phyloP scores from a whole-genome alignment of 1,284 basidiomycete genomes.

The Cryptococcus floricola region DNA sequence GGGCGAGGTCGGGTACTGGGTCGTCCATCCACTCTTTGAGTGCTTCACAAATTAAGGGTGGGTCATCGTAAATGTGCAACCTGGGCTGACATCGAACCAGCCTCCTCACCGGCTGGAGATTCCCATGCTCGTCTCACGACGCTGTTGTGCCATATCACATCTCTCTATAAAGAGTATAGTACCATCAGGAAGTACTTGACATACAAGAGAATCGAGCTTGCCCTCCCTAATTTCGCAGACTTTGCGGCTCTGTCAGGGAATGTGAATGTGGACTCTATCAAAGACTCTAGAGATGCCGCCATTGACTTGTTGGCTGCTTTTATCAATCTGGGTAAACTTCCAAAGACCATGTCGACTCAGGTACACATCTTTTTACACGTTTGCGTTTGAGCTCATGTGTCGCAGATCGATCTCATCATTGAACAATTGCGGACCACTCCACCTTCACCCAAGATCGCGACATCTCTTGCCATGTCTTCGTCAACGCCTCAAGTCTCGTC shows the following conservation, averaged over 20 bases:
- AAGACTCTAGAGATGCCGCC: slow-evolving; percentile 24
- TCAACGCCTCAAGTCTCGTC: slow-evolving; percentile 27
- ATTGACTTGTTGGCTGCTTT: slow-evolving; percentile 29
- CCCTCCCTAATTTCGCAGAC: slow-evolving; percentile 43
- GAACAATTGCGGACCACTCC: slow-evolving; percentile 34
- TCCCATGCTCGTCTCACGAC: too few relatives aligned
- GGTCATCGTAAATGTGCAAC: not conserved
- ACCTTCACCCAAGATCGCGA: slow-evolving; percentile 15
- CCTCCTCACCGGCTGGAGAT: too few relatives aligned
- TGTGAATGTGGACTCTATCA: slow-evolving; percentile 17
- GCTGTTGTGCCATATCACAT: too few relatives aligned
- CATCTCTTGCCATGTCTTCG: slow-evolving; percentile 20
- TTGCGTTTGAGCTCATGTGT: not conserved
- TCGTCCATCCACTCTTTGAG: slow-evolving; percentile 23
- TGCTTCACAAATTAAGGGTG: slow-evolving; percentile 14
- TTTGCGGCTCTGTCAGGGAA: slow-evolving; percentile 38
- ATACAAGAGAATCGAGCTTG: slow-evolving; percentile 35
- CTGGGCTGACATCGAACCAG: not conserved
- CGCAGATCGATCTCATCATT: slow-evolving; percentile 33
- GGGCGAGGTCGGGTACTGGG: slow-evolving; percentile 28
- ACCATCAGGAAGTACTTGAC: slow-evolving; percentile 35
- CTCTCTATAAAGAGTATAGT: slow-evolving; percentile 11
- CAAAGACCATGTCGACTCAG: slow-evolving; percentile 32
- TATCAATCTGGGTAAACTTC: slow-evolving; percentile 31
- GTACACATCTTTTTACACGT: slow-evolving; percentile 2